Evolutionary conservation across 1,284 basidiomycete genomes (phyloP).

Genomic region (Leccinum fallax): DNA sequence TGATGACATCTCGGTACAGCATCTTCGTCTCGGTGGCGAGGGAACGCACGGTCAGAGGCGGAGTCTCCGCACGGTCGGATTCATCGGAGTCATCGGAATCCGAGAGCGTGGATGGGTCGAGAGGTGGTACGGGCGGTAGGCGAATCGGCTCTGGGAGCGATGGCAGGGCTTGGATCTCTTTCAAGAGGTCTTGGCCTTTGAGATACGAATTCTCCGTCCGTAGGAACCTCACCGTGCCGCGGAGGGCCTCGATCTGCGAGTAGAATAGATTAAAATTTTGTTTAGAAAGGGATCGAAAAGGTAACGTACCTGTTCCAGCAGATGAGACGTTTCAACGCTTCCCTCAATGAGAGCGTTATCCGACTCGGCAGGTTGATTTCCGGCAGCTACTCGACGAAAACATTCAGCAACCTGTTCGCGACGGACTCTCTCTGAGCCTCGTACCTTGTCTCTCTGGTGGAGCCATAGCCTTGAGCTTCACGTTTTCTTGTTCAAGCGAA

Average conservation of each 20-base stretch:
- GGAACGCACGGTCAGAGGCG: constrained; percentile 56
- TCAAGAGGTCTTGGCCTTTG: constrained; percentile 85
- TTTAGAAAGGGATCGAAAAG: not conserved
- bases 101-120: constrained; percentile 61
- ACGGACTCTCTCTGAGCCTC: constrained; percentile 18
- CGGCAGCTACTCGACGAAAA: constrained; percentile 39
- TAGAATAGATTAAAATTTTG: constrained; percentile 7
- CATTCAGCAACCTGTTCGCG: not conserved
- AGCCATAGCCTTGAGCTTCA: constrained; percentile 71
- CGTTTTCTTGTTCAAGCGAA: constrained; percentile 83
- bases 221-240: constrained; percentile 86
- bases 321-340: constrained; percentile 81
- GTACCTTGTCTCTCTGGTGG: constrained; percentile 69
- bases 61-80: constrained; percentile 40
- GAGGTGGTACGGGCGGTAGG: constrained; percentile 57
- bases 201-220: constrained; percentile 91
- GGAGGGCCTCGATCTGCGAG: constrained; percentile 82
- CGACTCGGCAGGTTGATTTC: constrained; percentile 54
- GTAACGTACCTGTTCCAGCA: constrained; percentile 75
- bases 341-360: constrained; percentile 72
- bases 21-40: constrained; percentile 80
- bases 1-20: constrained; percentile 81
- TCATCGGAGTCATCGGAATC: constrained; percentile 63
- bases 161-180: constrained; percentile 77
- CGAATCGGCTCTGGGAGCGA: constrained; percentile 52